Evolutionary conservation across 2,329 filamentous ascomycete genomes (phyloP).

Genomic region (Whalleya microplaca): DNA sequence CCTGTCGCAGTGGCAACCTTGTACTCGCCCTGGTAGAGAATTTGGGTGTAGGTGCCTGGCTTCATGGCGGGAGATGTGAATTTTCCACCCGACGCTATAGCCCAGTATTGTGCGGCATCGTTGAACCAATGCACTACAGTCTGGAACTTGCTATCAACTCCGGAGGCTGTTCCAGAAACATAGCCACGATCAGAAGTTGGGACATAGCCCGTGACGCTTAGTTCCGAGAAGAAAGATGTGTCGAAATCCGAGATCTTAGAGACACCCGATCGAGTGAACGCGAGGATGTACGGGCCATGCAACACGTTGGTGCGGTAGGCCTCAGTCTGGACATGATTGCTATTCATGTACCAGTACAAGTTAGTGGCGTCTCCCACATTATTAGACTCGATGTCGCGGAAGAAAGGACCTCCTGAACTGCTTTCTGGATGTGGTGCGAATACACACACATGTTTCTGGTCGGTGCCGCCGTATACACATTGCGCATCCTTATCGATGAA

Average conservation of each 20-base stretch:
- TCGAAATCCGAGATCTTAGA: conserved; percentile 53
- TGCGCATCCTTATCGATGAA: conserved; percentile 71
- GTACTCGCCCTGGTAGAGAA: conserved; percentile 64
- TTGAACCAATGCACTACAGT: conserved; percentile 71
- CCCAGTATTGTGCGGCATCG: conserved; percentile 66
- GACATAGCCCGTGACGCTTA: conserved; percentile 62
- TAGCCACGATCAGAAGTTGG: conserved; percentile 58
- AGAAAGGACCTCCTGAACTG: conserved; percentile 69
- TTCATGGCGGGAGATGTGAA: conserved; percentile 71
- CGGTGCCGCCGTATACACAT: conserved; percentile 58
- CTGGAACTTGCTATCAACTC: conserved; percentile 55
- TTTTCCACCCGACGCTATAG: conserved; percentile 56
- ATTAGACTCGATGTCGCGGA: conserved; percentile 68
- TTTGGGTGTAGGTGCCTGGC: conserved; percentile 70
- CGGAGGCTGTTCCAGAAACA: conserved; percentile 63
- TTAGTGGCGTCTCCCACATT: conserved; percentile 60
- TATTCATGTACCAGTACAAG: conserved; percentile 73
- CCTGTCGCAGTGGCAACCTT: conserved; percentile 52
- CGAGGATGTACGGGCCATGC: conserved; percentile 67
- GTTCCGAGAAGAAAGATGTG: conserved; percentile 61
- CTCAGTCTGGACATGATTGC: conserved; percentile 66
- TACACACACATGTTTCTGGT: conserved; percentile 62
- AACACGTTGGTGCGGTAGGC: conserved; percentile 60
- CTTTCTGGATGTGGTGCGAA: conserved; percentile 60
- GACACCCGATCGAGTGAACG: conserved; percentile 61